These are phyloP conservation scores for Fusarium globosum DNA, from an alignment of 2,329 filamentous ascomycete genomes.

Conservation along the genomic window DNA sequence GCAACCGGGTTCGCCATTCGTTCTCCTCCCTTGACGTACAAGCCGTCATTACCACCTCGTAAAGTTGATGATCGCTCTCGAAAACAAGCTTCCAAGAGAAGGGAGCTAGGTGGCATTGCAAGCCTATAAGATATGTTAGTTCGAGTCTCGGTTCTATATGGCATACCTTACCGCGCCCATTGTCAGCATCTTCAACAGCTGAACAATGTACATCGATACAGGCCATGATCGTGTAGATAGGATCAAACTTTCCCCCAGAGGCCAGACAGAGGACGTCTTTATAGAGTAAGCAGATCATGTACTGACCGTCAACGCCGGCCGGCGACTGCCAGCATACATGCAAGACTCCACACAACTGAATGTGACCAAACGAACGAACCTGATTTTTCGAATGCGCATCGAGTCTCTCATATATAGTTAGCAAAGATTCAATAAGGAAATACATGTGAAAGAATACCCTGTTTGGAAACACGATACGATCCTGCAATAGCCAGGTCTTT, in stretches of 20 bases:
- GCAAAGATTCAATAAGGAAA: not conserved
- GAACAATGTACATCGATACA: slow-evolving; percentile 75
- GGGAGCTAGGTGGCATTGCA: slow-evolving; percentile 87
- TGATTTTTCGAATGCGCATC: slow-evolving; percentile 68
- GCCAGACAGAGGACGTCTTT: slow-evolving; percentile 82
- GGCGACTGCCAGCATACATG: slow-evolving; percentile 84
- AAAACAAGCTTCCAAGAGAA: slow-evolving; percentile 95
- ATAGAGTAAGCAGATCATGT: slow-evolving; percentile 89
- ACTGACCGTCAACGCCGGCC: slow-evolving; percentile 76
- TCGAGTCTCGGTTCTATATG: not conserved
- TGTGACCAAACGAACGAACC: slow-evolving; percentile 83
- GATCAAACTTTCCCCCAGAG: slow-evolving; percentile 70
- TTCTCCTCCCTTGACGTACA: slow-evolving; percentile 83
- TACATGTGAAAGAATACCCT: slow-evolving; percentile 62
- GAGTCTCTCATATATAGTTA: slow-evolving; percentile 52
- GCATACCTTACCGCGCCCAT: slow-evolving; percentile 71
- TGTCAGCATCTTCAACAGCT: slow-evolving; percentile 77
- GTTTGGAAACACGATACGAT: slow-evolving; percentile 79
- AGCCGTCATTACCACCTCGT: slow-evolving; percentile 87
- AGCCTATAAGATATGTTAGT: slow-evolving; percentile 61
- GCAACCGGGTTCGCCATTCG: slow-evolving; percentile 80
- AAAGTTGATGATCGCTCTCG: slow-evolving; percentile 78
- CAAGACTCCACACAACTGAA: slow-evolving; percentile 83
- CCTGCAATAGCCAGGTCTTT: slow-evolving; percentile 86
- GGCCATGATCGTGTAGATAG: slow-evolving; percentile 78